Percentiles rank a stretch among this genome's conserved stretches.
Evolutionary conservation across 2,329 filamentous ascomycete genomes (phyloP).

Genomic region (Shiraia bambusicola): DNA sequence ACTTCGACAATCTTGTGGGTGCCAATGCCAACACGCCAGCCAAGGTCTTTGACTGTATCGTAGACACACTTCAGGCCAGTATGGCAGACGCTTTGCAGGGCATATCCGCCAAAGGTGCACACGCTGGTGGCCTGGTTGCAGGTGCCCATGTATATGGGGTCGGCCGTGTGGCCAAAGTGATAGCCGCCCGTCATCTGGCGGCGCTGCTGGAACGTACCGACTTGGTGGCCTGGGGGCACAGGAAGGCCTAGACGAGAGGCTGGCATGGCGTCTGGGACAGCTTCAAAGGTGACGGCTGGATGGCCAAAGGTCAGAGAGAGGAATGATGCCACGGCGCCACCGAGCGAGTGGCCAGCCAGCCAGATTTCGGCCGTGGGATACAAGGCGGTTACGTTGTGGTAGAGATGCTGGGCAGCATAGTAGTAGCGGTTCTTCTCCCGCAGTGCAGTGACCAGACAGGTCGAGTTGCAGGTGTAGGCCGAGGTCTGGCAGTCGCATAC

Average conservation of each 20-base stretch:
- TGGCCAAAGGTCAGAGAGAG: slow-evolving; percentile 88
- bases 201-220: slow-evolving; percentile 64
- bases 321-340: slow-evolving; percentile 84
- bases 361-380: slow-evolving; percentile 85
- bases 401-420: slow-evolving; percentile 81
- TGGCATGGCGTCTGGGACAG: slow-evolving; percentile 86
- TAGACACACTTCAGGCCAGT: slow-evolving; percentile 86
- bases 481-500: slow-evolving; percentile 90
- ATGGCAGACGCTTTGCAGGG: slow-evolving; percentile 90
- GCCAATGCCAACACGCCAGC: slow-evolving; percentile 87
- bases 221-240: slow-evolving; percentile 74
- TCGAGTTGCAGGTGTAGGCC: slow-evolving; percentile 89
- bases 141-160: slow-evolving; percentile 90
- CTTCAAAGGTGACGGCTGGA: slow-evolving; percentile 90
- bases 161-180: slow-evolving; percentile 94
- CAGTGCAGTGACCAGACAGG: slow-evolving; percentile 76
- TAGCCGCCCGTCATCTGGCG: slow-evolving; percentile 68
- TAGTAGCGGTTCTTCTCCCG: slow-evolving; percentile 88
- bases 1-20: slow-evolving; percentile 89
- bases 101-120: slow-evolving; percentile 90
- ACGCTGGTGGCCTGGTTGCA: slow-evolving; percentile 88
- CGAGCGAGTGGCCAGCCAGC: slow-evolving; percentile 89
- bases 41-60: slow-evolving; percentile 87
- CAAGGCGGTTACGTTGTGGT: slow-evolving; percentile 84
- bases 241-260: slow-evolving; percentile 83